Evolutionary conservation across 2,329 filamentous ascomycete species (phyloP).

Genomic region (Sporothrix variecibatus): DNA sequence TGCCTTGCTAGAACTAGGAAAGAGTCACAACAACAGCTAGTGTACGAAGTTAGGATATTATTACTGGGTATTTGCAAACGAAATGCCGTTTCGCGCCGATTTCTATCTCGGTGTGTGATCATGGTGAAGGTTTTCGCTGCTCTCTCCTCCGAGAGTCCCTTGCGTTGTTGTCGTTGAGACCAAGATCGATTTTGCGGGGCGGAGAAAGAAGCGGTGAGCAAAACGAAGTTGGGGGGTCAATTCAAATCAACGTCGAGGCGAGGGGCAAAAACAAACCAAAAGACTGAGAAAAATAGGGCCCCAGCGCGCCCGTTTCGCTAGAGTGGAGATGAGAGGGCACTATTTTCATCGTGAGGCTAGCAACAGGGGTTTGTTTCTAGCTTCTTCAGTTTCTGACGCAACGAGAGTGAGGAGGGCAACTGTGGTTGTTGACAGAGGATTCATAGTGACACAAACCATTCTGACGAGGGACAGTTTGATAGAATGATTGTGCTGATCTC

Average conservation of each 20-base stretch:
- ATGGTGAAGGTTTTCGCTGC: neutral
- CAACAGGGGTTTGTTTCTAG: neutral
- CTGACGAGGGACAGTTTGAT: no score
- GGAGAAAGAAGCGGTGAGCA: conserved; percentile 22
- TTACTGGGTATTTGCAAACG: no score
- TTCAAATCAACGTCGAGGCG: neutral
- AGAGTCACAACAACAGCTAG: neutral
- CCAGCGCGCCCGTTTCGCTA: neutral
- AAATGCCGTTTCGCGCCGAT: no score
- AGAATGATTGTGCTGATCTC: neutral
- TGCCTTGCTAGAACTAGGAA: neutral
- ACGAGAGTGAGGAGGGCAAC: neutral
- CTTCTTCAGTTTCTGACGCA: conserved; percentile 1
- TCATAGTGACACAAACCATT: neutral
- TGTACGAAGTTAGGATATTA: neutral
- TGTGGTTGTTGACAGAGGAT: neutral
- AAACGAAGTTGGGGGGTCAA: neutral
- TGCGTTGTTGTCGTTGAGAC: conserved; percentile 1
- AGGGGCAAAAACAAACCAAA: neutral
- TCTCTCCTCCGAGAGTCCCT: neutral
- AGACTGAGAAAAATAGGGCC: neutral
- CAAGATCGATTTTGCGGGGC: conserved; percentile 23
- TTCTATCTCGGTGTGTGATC: neutral
- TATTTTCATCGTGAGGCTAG: conserved; percentile 12
- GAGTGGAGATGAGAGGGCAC: conserved; percentile 5